A percentile compares a stretch with the other conserved stretches of the same genome.
phyloP scores from a whole-genome alignment of 441 rosid species.

The Cnidoscolus chayamansa region DNA sequence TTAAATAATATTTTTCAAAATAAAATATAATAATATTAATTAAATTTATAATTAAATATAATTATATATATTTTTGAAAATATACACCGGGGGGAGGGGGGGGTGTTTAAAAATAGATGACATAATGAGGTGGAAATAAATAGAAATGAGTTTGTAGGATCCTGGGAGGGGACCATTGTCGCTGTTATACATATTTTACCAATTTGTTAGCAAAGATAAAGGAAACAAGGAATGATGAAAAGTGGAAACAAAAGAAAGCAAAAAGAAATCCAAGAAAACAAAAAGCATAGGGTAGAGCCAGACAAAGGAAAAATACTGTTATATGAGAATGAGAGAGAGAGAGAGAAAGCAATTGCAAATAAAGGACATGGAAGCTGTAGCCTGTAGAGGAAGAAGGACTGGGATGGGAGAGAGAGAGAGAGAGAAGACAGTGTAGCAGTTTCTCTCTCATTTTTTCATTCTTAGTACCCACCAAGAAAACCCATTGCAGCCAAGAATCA shows the following conservation, averaged over 20 bases:
- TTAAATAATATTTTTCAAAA: no score
- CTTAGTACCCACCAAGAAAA: constrained; percentile 11
- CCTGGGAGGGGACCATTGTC: constrained; percentile 51
- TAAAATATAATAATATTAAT: no score
- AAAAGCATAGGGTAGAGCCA: constrained; percentile 28
- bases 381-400: no score
- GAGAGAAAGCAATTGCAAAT: no score
- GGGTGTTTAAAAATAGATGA: no score
- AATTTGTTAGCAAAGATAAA: constrained; percentile 39
- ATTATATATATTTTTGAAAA: no score
- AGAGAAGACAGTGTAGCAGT: background rate
- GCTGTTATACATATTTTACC: constrained; percentile 22
- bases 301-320: constrained; percentile 29
- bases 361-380: no score
- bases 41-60: no score
- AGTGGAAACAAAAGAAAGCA: constrained; percentile 31
- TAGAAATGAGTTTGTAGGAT: constrained; percentile 58
- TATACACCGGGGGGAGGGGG: no score
- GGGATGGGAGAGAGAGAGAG: no score
- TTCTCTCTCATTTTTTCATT: constrained; percentile 1
- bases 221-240: constrained; percentile 47
- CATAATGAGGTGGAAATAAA: constrained; percentile 30
- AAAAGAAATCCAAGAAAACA: constrained; percentile 43
- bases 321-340: background rate
- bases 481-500: constrained; percentile 36